Evolutionary conservation across 768 basidiomycete species (phyloP), one percentile per base, ranked within the genome.

Genomic region (Tricholomella constricta): DNA sequence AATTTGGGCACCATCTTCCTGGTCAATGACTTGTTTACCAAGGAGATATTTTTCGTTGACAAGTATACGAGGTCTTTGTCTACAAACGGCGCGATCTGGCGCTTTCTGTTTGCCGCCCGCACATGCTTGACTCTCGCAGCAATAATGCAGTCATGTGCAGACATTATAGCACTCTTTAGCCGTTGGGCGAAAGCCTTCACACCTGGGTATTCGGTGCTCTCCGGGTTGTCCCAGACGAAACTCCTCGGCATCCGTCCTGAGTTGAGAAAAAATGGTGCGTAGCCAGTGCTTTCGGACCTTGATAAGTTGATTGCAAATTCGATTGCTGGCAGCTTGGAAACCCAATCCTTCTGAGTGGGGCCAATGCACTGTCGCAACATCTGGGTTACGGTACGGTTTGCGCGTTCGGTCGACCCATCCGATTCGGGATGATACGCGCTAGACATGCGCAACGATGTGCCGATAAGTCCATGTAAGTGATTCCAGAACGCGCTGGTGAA

Each of bases 401-500:
- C 40, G 6, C 11, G n/a, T n/a, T n/a, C n/a, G n/a, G n/a, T n/a
- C n/a, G n/a, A n/a, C n/a, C n/a, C n/a, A n/a, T n/a, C n/a, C n/a
- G n/a, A n/a, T n/a, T n/a, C n/a, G n/a, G n/a, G n/a, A n/a, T n/a
- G n/a, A n/a, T n/a, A 15, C 8, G 55, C 55, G 31, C 58, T 59
- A 6, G 48, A 59, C 55, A 59, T 56, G 4, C 38, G 37, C 1
- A 56, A 32, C 40, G 35, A 4, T 7, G 40, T 41, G 9, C 40
- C 40, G 19, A 41, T 41, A 3, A 41, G 19, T 11, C 19, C 5
- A 42, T 62, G 47, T 6, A 72, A 51, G 2, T 54, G 46, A 26
- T 42, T 37, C 72, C 73, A 75, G 57, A 74, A 72, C 1, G 9
- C 7, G 6, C 61, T 63, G 2, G 66, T 66, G 51, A 73, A 75